These are phyloP conservation scores for Lasiosphaeriaceae sp. DNA, from an alignment of 495 filamentous ascomycete genomes.

Conservation along the genomic window DNA sequence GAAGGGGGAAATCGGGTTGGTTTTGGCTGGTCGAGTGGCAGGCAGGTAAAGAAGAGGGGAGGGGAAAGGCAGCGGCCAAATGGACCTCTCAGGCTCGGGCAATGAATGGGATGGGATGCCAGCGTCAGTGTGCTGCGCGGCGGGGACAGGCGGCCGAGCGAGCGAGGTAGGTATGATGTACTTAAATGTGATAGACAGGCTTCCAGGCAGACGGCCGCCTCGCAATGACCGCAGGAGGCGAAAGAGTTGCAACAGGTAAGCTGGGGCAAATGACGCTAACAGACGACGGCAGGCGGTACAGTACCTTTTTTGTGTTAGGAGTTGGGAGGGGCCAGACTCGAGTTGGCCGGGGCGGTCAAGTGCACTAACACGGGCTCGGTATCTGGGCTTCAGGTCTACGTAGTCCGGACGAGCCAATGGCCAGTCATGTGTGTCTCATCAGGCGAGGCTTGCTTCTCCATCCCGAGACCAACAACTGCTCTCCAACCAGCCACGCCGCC, in stretches of 20 bases:
- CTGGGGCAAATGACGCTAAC: slow-evolving; percentile 17
- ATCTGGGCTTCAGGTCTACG: neutral
- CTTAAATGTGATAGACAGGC: slow-evolving; percentile 21
- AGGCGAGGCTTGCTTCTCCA: neutral
- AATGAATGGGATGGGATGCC: slow-evolving; percentile 2
- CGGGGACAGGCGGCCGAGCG: slow-evolving; percentile 3
- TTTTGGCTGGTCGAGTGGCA: neutral
- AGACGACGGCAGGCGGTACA: slow-evolving; percentile 25
- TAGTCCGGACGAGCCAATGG: neutral
- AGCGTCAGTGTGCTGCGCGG: neutral
- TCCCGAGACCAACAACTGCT: too few relatives aligned
- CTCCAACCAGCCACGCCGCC: too few relatives aligned
- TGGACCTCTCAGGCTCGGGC: slow-evolving; percentile 3
- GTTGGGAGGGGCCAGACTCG: neutral
- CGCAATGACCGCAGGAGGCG: slow-evolving; percentile 13
- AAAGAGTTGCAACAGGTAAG: slow-evolving; percentile 6
- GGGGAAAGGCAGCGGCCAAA: slow-evolving; percentile 10
- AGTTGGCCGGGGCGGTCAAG: neutral
- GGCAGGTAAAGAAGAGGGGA: slow-evolving; percentile 3
- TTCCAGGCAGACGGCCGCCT: slow-evolving; percentile 25
- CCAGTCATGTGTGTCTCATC: neutral
- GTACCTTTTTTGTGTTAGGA: slow-evolving; percentile 11
- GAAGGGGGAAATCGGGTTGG: slow-evolving; percentile 7
- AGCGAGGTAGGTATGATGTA: slow-evolving; percentile 18
- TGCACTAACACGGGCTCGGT: neutral